Evolutionary conservation across 495 filamentous ascomycete genomes (phyloP).

Genomic region (Jackrogersella multiformis): DNA sequence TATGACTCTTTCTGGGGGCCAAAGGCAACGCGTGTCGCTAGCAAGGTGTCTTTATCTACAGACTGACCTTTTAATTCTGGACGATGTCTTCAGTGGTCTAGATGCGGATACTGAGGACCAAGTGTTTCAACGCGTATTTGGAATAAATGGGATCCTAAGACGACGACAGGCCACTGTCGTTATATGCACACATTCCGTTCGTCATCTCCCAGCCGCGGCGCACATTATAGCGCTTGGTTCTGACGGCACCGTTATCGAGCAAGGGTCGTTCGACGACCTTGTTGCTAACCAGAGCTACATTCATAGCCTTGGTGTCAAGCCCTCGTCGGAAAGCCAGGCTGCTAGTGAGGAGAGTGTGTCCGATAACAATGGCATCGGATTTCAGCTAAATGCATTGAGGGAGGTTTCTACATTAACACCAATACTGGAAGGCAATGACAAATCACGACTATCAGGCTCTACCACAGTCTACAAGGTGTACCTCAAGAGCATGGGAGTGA

Average conservation of each 20-base stretch:
- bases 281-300: slow-evolving; percentile 46
- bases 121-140: slow-evolving; percentile 66
- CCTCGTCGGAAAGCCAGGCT: slow-evolving; percentile 7
- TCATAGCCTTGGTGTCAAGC: slow-evolving; percentile 27
- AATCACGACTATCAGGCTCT: slow-evolving; percentile 35
- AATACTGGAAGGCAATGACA: not conserved
- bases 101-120: slow-evolving; percentile 68
- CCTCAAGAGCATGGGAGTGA: slow-evolving; percentile 49
- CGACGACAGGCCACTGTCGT: slow-evolving; percentile 60
- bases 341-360: not conserved
- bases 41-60: slow-evolving; percentile 67
- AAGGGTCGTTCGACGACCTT: slow-evolving; percentile 54
- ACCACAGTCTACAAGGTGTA: slow-evolving; percentile 49
- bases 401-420: not conserved
- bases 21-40: slow-evolving; percentile 70
- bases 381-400: not conserved
- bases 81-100: slow-evolving; percentile 69
- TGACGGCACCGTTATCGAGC: slow-evolving; percentile 53
- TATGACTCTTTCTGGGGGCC: slow-evolving; percentile 70
- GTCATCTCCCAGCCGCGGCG: slow-evolving; percentile 54
- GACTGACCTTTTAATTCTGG: slow-evolving; percentile 63
- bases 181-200: slow-evolving; percentile 55
- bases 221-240: slow-evolving; percentile 55
- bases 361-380: not conserved
- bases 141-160: slow-evolving; percentile 62